These are phyloP conservation scores for Knoxdaviesia capensis DNA, from an alignment of 2,329 filamentous ascomycete genomes.

Conservation along the genomic window DNA sequence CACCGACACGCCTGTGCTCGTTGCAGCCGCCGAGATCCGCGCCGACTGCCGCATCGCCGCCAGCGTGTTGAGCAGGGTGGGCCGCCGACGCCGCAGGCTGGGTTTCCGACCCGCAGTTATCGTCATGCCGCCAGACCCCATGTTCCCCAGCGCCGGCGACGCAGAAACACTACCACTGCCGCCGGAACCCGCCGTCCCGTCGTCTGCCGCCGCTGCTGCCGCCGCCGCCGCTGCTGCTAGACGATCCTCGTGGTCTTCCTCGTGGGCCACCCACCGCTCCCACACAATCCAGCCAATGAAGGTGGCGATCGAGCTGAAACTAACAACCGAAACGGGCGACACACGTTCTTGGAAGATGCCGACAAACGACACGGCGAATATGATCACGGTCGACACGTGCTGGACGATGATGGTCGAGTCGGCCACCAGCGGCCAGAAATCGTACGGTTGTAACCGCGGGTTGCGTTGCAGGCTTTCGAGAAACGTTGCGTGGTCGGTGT, in stretches of 20 bases:
- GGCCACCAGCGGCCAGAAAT: slow-evolving; percentile 92
- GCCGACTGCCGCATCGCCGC: neutral
- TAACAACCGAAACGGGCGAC: slow-evolving; percentile 76
- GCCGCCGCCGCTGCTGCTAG: slow-evolving; percentile 9
- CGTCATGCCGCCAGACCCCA: too few species aligned
- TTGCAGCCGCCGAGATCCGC: neutral
- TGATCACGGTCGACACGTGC: slow-evolving; percentile 83
- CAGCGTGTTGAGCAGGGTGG: neutral
- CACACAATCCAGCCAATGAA: slow-evolving; percentile 77
- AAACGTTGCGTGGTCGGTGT: slow-evolving; percentile 92
- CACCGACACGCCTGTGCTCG: too few species aligned
- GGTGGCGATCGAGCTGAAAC: slow-evolving; percentile 65
- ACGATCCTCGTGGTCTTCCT: slow-evolving; percentile 30
- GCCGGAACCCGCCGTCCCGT: neutral
- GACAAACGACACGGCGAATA: slow-evolving; percentile 87
- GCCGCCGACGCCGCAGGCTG: neutral
- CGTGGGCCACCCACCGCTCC: slow-evolving; percentile 73
- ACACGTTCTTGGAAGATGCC: slow-evolving; percentile 74
- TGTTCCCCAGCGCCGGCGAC: neutral
- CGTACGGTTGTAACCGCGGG: slow-evolving; percentile 79
- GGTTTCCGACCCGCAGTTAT: too few species aligned
- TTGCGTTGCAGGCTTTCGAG: slow-evolving; percentile 91
- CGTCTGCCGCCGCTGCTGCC: slow-evolving; percentile 11
- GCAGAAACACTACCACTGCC: too few species aligned
- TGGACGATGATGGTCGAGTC: slow-evolving; percentile 95